These are phyloP conservation scores for Ceratocystis destructans DNA, from an alignment of 2,329 filamentous ascomycete genomes.

Conservation along the genomic window DNA sequence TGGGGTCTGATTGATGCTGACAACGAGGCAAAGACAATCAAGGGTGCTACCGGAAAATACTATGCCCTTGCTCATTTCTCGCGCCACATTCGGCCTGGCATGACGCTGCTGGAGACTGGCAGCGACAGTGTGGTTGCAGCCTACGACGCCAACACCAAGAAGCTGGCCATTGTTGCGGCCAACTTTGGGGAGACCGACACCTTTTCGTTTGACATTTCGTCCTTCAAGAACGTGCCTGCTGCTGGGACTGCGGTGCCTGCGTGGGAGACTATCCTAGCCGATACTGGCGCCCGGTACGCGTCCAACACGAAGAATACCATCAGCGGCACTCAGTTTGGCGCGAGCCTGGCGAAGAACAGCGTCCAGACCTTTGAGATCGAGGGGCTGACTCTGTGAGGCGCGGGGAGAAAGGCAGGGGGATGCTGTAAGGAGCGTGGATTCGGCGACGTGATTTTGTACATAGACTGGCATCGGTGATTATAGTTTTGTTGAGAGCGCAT, in stretches of 20 bases:
- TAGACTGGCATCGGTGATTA: background rate
- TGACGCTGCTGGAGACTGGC: constrained; percentile 27
- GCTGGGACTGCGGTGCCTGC: constrained; percentile 26
- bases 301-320: constrained; percentile 25
- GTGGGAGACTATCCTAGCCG: constrained; percentile 28
- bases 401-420: too few species aligned
- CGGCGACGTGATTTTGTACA: background rate
- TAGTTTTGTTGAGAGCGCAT: background rate
- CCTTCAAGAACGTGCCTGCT: constrained; percentile 25
- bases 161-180: constrained; percentile 29
- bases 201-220: constrained; percentile 29
- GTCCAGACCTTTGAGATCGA: constrained; percentile 30
- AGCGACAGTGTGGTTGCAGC: constrained; percentile 29
- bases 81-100: constrained; percentile 30
- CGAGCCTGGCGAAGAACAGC: constrained; percentile 26
- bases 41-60: constrained; percentile 28
- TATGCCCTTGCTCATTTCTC: constrained; percentile 32
- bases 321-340: constrained; percentile 28
- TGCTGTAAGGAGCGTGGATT: too few species aligned
- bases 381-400: constrained; percentile 22
- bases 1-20: constrained; percentile 32
- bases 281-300: constrained; percentile 27
- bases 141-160: constrained; percentile 26
- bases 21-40: constrained; percentile 26
- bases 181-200: constrained; percentile 29